These are phyloP conservation scores for Lasiosphaeria miniovina DNA, from an alignment of 495 filamentous ascomycete species.

Conservation along the genomic window DNA sequence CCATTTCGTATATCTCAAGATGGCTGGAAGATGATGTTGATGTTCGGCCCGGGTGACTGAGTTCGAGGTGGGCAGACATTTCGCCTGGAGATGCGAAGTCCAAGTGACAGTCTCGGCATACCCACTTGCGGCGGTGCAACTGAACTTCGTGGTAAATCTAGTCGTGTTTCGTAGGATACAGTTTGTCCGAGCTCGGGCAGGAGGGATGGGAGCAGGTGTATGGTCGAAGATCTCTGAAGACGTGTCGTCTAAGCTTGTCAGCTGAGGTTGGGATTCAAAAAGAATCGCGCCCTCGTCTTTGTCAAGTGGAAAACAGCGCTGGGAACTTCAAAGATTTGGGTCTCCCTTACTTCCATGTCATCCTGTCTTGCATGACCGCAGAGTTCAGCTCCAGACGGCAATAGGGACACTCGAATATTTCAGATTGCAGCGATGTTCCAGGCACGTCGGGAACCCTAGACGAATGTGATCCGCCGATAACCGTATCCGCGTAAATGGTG, in stretches of 20 bases:
- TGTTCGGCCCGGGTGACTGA: not conserved
- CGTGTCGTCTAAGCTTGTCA: not conserved
- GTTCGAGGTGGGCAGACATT: not conserved
- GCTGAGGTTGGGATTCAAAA: no score
- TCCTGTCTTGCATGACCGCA: not conserved
- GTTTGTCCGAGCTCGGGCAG: slow-evolving; percentile 11
- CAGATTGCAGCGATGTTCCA: not conserved
- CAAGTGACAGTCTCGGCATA: not conserved
- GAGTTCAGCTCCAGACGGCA: not conserved
- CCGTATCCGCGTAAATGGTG: not conserved
- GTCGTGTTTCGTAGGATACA: slow-evolving; percentile 7
- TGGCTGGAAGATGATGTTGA: not conserved
- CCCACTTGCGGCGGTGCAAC: slow-evolving; percentile 8
- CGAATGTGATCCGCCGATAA: not conserved
- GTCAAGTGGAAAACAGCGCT: no score
- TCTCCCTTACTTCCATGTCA: not conserved
- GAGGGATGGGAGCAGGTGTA: not conserved
- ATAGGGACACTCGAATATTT: not conserved
- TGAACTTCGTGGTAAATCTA: slow-evolving; percentile 16
- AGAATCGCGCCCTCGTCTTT: no score
- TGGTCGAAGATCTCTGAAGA: not conserved
- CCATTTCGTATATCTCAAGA: not conserved
- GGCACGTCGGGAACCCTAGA: not conserved
- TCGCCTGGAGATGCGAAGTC: not conserved
- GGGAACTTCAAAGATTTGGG: not conserved